Base-by-base conservation (phyloP, 108 stramenopile genomes). In the Cyclotella baltica region DNA sequence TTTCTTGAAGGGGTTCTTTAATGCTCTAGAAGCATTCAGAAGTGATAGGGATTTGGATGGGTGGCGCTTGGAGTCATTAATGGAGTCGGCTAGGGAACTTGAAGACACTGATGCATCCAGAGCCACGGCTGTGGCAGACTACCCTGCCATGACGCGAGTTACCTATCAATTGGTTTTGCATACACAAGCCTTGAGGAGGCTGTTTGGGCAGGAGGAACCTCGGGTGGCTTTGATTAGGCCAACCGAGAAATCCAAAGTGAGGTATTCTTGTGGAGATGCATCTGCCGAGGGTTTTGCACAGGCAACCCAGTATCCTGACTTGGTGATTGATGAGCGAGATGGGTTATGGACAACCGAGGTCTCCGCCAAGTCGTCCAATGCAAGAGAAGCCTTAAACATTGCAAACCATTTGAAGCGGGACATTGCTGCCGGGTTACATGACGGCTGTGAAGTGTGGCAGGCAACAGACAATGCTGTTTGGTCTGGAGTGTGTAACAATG, bases 1-100 rank as follows among this genome's bases (percentile, higher is more conserved):
- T n/a, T n/a, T n/a, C n/a, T n/a, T n/a, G n/a, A n/a, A n/a, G n/a
- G 55, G 57, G 29, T 56, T 71, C 53, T 71, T 71, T 30, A 57
- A 59, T 46, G 58, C 70, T 13, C 10, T 71, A 18, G 70, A 71
- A 35, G 55, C 37, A 25, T 71, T 57, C 35, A 56, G 70, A 40
- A 20, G 2, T 3, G 55, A 57, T 34, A 51, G 70, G 55, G 70
- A 56, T 46, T 10, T 55, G 3, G 36, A 57, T 30, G 70, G 53
- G 40, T 71, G 70, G 70, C 25, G 22, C 23, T 48, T 66, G 40
- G 35, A 38, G 15, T 18, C 23, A 31, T n/a, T 25, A 8, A 46
- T 66, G 46, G 70, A 71, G 28, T 52, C 15, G 15, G 35, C 70
- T 8, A 28, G 13, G 10, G 53, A 71, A 2, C 27, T 69, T 19